A percentile compares a stretch with the other conserved stretches of the same genome.
Evolutionary conservation across 805 yeast species (phyloP).

Genomic region (Brettanomyces custersianus): DNA sequence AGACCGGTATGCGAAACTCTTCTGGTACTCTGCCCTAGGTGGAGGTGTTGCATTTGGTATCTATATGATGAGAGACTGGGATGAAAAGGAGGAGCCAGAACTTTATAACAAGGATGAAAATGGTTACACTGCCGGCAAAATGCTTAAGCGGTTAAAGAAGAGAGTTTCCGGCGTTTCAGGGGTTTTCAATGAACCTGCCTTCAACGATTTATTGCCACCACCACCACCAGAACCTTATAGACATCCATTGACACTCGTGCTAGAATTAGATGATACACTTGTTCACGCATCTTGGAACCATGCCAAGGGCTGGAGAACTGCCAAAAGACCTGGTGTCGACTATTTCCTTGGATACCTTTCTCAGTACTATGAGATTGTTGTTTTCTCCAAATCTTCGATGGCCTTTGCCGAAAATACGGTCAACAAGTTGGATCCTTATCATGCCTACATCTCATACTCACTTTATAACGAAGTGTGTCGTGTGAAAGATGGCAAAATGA

Average conservation of each 20-base stretch:
- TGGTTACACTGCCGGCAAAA: conserved; percentile 58
- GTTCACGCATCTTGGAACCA: conserved; percentile 90
- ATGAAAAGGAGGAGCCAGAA: conserved; percentile 56
- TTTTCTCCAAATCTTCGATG: conserved; percentile 79
- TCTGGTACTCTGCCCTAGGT: conserved; percentile 52
- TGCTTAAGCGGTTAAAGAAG: conserved; percentile 60
- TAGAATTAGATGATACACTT: conserved; percentile 82
- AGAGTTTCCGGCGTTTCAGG: conserved; percentile 71
- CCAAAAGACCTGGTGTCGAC: conserved; percentile 97
- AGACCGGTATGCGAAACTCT: conserved; percentile 70
- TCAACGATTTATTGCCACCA: conserved; percentile 88
- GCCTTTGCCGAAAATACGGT: conserved; percentile 79
- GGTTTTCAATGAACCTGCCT: conserved; percentile 88
- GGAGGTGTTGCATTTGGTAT: conserved; percentile 43
- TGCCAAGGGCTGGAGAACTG: conserved; percentile 95
- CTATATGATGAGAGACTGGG: conserved; percentile 82
- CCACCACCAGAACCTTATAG: conserved; percentile 85
- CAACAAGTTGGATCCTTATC: conserved; percentile 86
- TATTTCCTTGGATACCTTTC: conserved; percentile 91
- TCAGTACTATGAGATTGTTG: conserved; percentile 91
- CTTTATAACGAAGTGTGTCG: conserved; percentile 87
- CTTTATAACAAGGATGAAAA: conserved; percentile 37
- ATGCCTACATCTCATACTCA: conserved; percentile 79
- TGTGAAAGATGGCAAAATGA: conserved; percentile 77
- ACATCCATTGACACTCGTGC: conserved; percentile 83